Conservation (phyloP, 2,329 filamentous ascomycete genomes). For the Alternaria alternata region DNA sequence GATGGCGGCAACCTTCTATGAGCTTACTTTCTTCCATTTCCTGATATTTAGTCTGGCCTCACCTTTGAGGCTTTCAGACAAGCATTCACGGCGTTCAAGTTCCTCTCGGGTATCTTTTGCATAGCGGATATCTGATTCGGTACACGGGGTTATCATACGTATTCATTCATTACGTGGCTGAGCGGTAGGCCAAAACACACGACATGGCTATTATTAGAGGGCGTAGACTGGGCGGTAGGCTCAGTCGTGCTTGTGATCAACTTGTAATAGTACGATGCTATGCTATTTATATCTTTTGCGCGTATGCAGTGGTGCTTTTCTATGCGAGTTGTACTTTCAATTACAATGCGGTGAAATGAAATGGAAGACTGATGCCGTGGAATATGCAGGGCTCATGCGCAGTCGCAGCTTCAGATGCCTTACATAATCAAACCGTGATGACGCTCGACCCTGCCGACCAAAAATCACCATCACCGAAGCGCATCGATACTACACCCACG, state of each 20-base stretch:
- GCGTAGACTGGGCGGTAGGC: slow-evolving; percentile 12
- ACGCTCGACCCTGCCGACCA: slow-evolving; percentile 18
- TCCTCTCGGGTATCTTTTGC: slow-evolving; percentile 14
- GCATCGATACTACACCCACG: slow-evolving; percentile 18
- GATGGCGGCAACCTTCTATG: background rate
- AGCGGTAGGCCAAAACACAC: slow-evolving; percentile 5
- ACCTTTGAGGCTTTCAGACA: slow-evolving; percentile 10
- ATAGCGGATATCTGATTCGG: slow-evolving; percentile 15
- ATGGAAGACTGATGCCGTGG: background rate
- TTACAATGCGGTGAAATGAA: background rate
- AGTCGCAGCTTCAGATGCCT: background rate
- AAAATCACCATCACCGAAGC: slow-evolving; percentile 39
- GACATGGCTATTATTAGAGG: slow-evolving; percentile 12
- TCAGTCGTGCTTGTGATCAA: slow-evolving; percentile 10
- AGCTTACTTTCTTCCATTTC: slow-evolving; percentile 20
- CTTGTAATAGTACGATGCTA: slow-evolving; percentile 28
- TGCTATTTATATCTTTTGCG: background rate
- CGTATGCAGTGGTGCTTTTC: background rate
- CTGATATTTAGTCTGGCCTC: slow-evolving; percentile 8
- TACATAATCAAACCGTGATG: slow-evolving; percentile 14
- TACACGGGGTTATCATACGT: slow-evolving; percentile 7
- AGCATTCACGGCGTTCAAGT: slow-evolving; percentile 36
- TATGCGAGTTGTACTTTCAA: background rate
- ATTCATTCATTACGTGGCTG: slow-evolving; percentile 11
- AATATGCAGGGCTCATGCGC: background rate